Conservation (phyloP, 75 land plant genomes). For the Larix kaempferi region DNA sequence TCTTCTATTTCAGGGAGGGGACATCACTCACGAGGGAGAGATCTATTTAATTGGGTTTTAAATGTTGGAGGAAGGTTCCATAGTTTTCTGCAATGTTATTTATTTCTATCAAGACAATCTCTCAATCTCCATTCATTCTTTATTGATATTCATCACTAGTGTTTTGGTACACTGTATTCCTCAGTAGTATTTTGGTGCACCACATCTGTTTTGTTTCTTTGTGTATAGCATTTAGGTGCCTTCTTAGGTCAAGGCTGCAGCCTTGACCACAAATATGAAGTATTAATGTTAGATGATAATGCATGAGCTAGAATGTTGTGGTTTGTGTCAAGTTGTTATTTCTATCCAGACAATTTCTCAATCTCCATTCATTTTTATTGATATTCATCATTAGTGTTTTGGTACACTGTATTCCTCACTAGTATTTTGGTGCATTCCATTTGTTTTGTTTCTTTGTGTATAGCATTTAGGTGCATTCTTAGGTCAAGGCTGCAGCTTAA, state of each 20-base stretch:
- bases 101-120: not conserved
- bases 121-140: not conserved
- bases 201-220: not conserved
- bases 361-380: not conserved
- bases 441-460: not conserved
- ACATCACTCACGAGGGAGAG: no score
- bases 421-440: not conserved
- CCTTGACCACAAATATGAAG: not conserved
- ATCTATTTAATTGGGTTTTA: no score
- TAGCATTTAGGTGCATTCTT: not conserved
- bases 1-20: no score
- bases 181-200: not conserved
- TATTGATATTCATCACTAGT: not conserved
- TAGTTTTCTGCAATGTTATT: no score
- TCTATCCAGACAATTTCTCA: not conserved
- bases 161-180: not conserved
- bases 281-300: no score
- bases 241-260: not conserved
- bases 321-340: no score
- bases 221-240: not conserved
- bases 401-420: not conserved
- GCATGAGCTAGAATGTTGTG: no score
- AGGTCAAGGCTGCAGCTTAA: conserved; percentile 1
- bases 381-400: not conserved
- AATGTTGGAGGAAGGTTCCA: no score